Conservation (phyloP, 805 yeast species). For the Trichomonascus vanleenenianus region DNA sequence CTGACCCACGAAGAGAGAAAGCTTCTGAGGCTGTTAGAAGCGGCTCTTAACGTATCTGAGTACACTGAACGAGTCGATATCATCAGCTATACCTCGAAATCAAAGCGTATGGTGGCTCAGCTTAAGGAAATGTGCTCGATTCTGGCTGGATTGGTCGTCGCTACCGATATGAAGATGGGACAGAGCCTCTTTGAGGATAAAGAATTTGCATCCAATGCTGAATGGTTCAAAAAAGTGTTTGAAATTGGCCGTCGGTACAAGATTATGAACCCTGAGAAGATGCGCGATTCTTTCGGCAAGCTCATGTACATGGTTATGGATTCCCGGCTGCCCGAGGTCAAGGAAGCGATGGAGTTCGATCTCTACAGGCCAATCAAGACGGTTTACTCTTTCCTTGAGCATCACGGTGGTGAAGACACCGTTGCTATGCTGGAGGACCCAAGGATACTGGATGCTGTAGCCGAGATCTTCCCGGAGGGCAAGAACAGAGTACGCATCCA, state of each 20-base stretch:
- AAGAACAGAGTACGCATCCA: slow-evolving; percentile 48
- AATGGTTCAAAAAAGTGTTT: slow-evolving; percentile 75
- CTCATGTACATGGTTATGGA: slow-evolving; percentile 82
- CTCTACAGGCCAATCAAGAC: slow-evolving; percentile 65
- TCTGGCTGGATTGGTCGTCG: slow-evolving; percentile 68
- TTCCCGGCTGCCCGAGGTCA: slow-evolving; percentile 64
- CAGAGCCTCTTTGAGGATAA: slow-evolving; percentile 55
- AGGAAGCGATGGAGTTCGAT: slow-evolving; percentile 66
- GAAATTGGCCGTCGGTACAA: slow-evolving; percentile 86
- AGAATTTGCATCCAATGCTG: slow-evolving; percentile 60
- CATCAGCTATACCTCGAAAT: slow-evolving; percentile 54
- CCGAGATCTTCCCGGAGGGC: slow-evolving; percentile 54
- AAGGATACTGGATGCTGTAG: slow-evolving; percentile 53
- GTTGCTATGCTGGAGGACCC: slow-evolving; percentile 48
- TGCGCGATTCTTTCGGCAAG: slow-evolving; percentile 74
- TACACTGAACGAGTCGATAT: slow-evolving; percentile 76
- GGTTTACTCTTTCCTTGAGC: slow-evolving; percentile 40
- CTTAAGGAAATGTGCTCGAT: slow-evolving; percentile 71
- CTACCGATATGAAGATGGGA: slow-evolving; percentile 66
- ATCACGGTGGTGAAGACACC: slow-evolving; percentile 31
- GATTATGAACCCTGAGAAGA: slow-evolving; percentile 75
- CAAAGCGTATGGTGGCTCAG: slow-evolving; percentile 65
- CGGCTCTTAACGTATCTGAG: slow-evolving; percentile 71
- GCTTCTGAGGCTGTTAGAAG: slow-evolving; percentile 56
- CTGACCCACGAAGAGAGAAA: slow-evolving; percentile 63